phyloP scores from a whole-genome alignment of 2,329 filamentous ascomycete genomes.

The Scytalidium lignicola region DNA sequence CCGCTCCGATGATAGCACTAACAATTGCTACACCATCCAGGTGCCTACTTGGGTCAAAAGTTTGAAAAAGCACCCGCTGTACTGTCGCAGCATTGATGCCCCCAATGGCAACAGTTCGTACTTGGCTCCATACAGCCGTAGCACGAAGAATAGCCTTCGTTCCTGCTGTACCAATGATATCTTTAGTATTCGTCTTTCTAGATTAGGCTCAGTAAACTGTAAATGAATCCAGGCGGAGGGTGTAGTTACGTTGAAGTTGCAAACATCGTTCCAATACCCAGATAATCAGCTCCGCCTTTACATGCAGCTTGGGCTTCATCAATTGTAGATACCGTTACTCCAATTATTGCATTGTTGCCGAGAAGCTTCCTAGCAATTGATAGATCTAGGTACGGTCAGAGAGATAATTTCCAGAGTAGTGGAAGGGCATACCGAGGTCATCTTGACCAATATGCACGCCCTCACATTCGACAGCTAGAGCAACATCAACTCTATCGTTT shows the following conservation, averaged over 20 bases:
- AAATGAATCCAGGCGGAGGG: background rate
- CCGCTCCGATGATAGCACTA: constrained; percentile 75
- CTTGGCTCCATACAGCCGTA: constrained; percentile 38
- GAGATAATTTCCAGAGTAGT: constrained; percentile 3
- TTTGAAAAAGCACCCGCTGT: constrained; percentile 69
- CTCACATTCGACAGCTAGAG: constrained; percentile 77
- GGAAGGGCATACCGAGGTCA: constrained; percentile 63
- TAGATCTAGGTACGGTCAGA: constrained; percentile 41
- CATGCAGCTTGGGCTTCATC: constrained; percentile 71
- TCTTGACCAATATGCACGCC: constrained; percentile 95
- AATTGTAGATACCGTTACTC: constrained; percentile 73
- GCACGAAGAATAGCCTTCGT: constrained; percentile 60
- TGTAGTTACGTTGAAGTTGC: constrained; percentile 67
- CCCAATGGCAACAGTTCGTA: constrained; percentile 78
- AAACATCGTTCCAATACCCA: constrained; percentile 87
- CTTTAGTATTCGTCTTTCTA: constrained; percentile 83
- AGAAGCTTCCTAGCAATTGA: constrained; percentile 65
- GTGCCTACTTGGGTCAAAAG: constrained; percentile 44
- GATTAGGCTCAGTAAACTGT: constrained; percentile 6
- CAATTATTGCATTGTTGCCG: constrained; percentile 75
- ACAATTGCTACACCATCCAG: constrained; percentile 85
- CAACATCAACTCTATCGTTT: constrained; percentile 90
- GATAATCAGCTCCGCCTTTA: constrained; percentile 75
- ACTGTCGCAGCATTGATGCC: constrained; percentile 77
- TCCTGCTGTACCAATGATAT: constrained; percentile 69